Evolutionary conservation across 345 rosid genomes (phyloP), one percentile per base, ranked within the genome.

Genomic region (Citrus unshiu): DNA sequence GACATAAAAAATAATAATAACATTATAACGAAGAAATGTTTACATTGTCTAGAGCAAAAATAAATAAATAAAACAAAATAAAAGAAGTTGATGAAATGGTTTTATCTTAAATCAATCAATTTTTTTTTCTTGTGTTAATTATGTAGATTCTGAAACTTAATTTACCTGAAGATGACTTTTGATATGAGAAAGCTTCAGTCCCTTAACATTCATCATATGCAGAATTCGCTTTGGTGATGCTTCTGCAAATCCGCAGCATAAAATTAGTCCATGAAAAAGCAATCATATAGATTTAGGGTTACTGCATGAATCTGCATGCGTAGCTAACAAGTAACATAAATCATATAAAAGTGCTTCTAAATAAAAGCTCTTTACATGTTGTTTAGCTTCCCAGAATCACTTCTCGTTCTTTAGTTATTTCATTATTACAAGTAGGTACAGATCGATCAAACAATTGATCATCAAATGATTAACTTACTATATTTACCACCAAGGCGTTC

Each of bases 111-210:
- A 13, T 46, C 16, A 46, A 46, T 46, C 51, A 40, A 40, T 2
- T 12, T 46, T 46, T 46, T 12, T 46, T 46, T 12, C 5, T 12
- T 46, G 51, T 1, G 51, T 3, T 13, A 54, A 54, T 18, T 6
- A 18, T 65, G 19, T 12, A 29, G 61, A 70, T 51, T 70, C 7
- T 37, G 40, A 12, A 25, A 24, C 6, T 34, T 49, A 4, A 4
- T 3, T 54, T 80, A 88, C 91, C 91, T 88, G 89, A 40, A 88
- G 89, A 83, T 88, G 91, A 80, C 91, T 88, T 77, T 88, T 88
- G 74, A 88, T 76, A 70, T 88, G 91, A 78, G 84, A 84, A 78
- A 88, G 86, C 60, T 58, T 76, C 74, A 88, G 86, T 68, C 85
- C 89, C 32, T 77, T 82, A 1, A 84, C 84, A 57, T 75, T 69